phyloP scores from a whole-genome alignment of 2,329 filamentous ascomycete genomes.

The Parasarocladium wereldwijsianum region DNA sequence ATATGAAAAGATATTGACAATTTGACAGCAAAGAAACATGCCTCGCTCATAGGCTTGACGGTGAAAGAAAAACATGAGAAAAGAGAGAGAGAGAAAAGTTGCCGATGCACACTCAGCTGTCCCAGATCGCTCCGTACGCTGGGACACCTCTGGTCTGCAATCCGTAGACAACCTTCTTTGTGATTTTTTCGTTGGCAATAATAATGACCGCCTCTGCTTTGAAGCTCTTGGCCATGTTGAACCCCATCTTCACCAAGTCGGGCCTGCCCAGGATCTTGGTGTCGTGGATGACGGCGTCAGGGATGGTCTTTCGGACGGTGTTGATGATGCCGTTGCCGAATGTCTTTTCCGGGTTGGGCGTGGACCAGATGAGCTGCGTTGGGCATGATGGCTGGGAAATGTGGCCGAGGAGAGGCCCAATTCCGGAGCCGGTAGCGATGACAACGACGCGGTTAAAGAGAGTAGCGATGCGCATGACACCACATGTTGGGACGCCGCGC shows the following conservation, averaged over 20 bases:
- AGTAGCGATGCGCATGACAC: conserved; percentile 51
- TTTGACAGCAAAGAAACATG: too few species aligned
- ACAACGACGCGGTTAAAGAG: conserved; percentile 52
- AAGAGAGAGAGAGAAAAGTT: too few species aligned
- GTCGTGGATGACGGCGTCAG: conserved; percentile 52
- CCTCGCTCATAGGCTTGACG: too few species aligned
- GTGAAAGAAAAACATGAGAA: too few species aligned
- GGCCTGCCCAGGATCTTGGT: conserved; percentile 44
- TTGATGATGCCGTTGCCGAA: conserved; percentile 45
- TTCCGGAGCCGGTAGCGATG: conserved; percentile 59
- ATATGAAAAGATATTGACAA: too few species aligned
- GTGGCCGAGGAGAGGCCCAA: conserved; percentile 51
- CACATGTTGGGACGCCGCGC: conserved; percentile 50
- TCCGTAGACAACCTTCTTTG: conserved; percentile 52
- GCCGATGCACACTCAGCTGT: too few species aligned
- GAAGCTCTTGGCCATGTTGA: conserved; percentile 40
- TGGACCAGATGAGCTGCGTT: conserved; percentile 55
- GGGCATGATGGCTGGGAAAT: conserved; percentile 34
- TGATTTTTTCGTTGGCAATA: conserved; percentile 55
- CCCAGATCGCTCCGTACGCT: conserved; percentile 63
- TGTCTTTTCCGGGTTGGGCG: conserved; percentile 43
- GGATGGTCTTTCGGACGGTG: conserved; percentile 41
- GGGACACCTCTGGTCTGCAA: conserved; percentile 51
- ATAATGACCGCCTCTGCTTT: conserved; percentile 56
- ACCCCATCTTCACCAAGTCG: conserved; percentile 35